Percentiles rank a stretch among this genome's conserved stretches.
These are phyloP conservation scores for Hippophae gyantsensis DNA, from an alignment of 306 rosid species.

Conservation along the genomic window DNA sequence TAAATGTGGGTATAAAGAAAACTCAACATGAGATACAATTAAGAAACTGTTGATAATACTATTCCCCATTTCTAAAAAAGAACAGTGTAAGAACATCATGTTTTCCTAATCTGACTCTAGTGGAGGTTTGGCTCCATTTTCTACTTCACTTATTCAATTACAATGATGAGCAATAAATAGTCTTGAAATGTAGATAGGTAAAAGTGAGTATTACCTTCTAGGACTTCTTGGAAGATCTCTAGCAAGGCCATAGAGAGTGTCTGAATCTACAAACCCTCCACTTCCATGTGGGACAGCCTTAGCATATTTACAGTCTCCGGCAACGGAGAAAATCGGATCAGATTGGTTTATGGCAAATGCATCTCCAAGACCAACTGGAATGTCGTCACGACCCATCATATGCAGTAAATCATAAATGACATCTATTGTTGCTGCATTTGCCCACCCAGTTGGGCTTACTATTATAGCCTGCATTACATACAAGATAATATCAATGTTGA, in stretches of 20 bases:
- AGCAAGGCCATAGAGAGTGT: slow-evolving; percentile 84
- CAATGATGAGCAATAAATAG: too few relatives aligned
- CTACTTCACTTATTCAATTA: too few relatives aligned
- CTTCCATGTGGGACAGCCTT: slow-evolving; percentile 77
- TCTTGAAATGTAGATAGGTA: not conserved
- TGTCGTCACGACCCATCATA: slow-evolving; percentile 97
- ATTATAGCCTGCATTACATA: slow-evolving; percentile 52
- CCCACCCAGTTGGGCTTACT: slow-evolving; percentile 92
- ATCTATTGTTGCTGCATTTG: slow-evolving; percentile 84
- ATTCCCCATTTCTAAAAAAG: too few relatives aligned
- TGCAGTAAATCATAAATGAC: slow-evolving; percentile 67
- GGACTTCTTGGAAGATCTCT: slow-evolving; percentile 73
- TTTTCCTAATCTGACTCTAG: too few relatives aligned
- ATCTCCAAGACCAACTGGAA: slow-evolving; percentile 73
- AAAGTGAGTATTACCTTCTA: slow-evolving; percentile 41
- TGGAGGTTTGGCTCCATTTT: too few relatives aligned
- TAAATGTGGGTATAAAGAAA: too few relatives aligned
- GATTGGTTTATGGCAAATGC: slow-evolving; percentile 57
- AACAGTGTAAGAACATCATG: too few relatives aligned
- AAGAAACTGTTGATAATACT: too few relatives aligned
- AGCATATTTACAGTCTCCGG: slow-evolving; percentile 58
- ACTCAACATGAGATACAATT: too few relatives aligned
- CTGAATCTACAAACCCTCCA: slow-evolving; percentile 83
- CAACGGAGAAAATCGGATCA: slow-evolving; percentile 32
- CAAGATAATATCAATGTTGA: too few relatives aligned